These are phyloP conservation scores for Ciborinia camelliae DNA, from an alignment of 2,329 filamentous ascomycete species.

Conservation along the genomic window DNA sequence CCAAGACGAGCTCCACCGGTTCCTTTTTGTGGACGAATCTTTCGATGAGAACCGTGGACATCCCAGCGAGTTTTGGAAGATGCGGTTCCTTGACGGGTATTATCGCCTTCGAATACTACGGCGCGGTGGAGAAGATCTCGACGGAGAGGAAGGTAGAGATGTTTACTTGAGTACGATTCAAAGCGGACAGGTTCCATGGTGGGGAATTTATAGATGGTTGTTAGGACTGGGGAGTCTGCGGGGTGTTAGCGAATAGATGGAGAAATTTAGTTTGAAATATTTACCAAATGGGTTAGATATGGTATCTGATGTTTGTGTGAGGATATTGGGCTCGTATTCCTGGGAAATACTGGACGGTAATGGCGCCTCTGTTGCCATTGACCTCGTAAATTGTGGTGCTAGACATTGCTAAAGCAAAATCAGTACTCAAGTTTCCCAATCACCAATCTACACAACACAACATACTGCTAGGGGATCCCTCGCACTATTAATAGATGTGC, in stretches of 20 bases:
- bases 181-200: constrained; percentile 78
- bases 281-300: constrained; percentile 13
- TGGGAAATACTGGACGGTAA: constrained; percentile 29
- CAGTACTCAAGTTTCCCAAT: constrained; percentile 11
- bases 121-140: constrained; percentile 91
- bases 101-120: constrained; percentile 88
- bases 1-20: constrained; percentile 76
- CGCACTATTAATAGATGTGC: constrained; percentile 28
- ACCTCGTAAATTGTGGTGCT: constrained; percentile 41
- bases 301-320: constrained; percentile 13
- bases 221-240: constrained; percentile 62
- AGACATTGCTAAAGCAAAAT: constrained; percentile 44
- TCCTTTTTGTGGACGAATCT: constrained; percentile 85
- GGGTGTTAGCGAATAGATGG: not conserved
- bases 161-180: constrained; percentile 73
- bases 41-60: constrained; percentile 77
- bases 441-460: not conserved
- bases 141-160: constrained; percentile 82
- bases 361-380: constrained; percentile 48
- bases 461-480: constrained; percentile 42
- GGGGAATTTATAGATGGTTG: constrained; percentile 89
- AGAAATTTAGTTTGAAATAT: not conserved
- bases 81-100: constrained; percentile 81
- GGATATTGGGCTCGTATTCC: constrained; percentile 21
- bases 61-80: constrained; percentile 77